phyloP scores from a whole-genome alignment of 345 rosid species.

The Barbarea vulgaris region DNA sequence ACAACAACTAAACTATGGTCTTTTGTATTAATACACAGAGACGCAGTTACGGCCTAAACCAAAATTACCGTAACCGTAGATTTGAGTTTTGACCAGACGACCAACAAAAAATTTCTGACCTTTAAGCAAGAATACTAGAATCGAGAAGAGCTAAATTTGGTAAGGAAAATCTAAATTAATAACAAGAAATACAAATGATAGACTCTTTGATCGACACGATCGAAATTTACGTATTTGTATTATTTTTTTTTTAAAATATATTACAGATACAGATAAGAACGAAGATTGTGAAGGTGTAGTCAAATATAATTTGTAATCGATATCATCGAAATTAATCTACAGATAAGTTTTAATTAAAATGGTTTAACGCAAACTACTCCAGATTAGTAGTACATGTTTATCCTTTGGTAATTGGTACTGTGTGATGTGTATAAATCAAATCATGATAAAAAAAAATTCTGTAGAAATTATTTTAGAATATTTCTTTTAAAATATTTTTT shows the following conservation, averaged over 20 bases:
- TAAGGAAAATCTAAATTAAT: neutral
- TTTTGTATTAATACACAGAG: neutral
- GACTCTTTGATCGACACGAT: neutral
- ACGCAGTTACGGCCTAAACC: neutral
- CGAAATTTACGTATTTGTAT: neutral
- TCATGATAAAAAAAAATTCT: neutral
- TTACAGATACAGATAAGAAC: neutral
- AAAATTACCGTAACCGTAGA: constrained; percentile 19
- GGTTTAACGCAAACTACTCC: neutral
- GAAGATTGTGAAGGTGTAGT: neutral
- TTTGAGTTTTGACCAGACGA: constrained; percentile 19
- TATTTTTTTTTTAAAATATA: neutral
- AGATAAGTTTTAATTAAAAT: neutral
- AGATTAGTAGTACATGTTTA: neutral
- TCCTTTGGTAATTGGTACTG: neutral
- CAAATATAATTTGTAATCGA: neutral
- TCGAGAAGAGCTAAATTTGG: neutral
- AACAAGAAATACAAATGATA: neutral
- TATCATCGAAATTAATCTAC: neutral
- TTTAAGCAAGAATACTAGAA: neutral
- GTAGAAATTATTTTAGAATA: neutral
- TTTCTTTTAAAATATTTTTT: no score
- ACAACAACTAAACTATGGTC: neutral
- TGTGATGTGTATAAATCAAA: neutral
- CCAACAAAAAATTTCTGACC: neutral